Base-by-base conservation (phyloP, 345 rosid genomes). In the Litchi chinensis region DNA sequence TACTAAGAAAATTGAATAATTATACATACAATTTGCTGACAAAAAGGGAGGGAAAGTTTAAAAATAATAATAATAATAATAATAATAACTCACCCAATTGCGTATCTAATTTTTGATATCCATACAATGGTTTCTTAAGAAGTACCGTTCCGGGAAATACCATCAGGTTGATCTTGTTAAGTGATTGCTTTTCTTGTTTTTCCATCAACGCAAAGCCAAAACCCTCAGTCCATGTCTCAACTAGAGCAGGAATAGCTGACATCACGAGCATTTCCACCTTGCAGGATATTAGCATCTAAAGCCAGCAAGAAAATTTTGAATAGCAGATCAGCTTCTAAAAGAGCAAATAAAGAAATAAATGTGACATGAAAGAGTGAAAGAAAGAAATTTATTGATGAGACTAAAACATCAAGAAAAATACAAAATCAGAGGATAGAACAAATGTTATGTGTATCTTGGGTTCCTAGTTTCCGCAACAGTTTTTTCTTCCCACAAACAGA, bases 231-330 rank as follows among this genome's bases (percentile, higher is more conserved):
- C 99, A 95, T 32, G 98, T 95, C 76, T 93, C 92, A 79, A 91
- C 90, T 66, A 92, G 78, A 78, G 82, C 83, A 67, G 98, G 99
- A 83, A 95, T 89, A 64, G 99, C 97, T 43, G 99, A 91, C 77
- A 95, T 86, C 77, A 95, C 93, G 44, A 95, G 94, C 82, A 86
- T 92, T 85, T 91, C 92, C 86, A 93, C 99, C 83, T 90, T 91
- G 69, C 92, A 79, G 67, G 93, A 91, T 71, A 82, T 85, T 57
- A 95, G 90, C 82, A 92, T 83, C 99, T 95, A 85, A 76, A 79
- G 69, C 69, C 81, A 79, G 63, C 85, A 86, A 52, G 43, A 68
- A 43, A 40, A 59, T 40, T 39, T 48, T 41, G 28, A 67, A 73
- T 66, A 44, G 37, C 10, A 57, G 28, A 18, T 28, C 52, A 67